These are phyloP conservation scores for Boletus tomentosulus DNA, from an alignment of 768 basidiomycete genomes.

Conservation along the genomic window DNA sequence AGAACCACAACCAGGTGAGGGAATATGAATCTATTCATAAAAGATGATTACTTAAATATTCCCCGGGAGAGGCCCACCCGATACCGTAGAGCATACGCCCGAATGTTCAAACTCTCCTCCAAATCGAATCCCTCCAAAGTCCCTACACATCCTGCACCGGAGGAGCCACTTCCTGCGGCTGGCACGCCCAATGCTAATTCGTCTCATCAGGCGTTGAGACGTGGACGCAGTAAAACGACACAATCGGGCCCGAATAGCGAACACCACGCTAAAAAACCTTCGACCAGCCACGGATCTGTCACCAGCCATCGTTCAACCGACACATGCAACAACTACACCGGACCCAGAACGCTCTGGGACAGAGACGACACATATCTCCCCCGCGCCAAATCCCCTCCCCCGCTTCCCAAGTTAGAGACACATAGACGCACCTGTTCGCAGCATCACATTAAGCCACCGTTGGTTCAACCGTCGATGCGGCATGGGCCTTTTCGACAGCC, in stretches of 20 bases:
- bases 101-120: neutral
- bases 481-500: neutral
- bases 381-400: slow-evolving; percentile 20
- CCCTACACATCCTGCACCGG: neutral
- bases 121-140: neutral
- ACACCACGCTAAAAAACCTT: neutral
- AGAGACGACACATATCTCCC: slow-evolving; percentile 19
- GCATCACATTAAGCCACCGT: neutral
- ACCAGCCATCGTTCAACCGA: neutral
- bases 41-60: neutral
- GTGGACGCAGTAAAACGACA: neutral
- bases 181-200: neutral
- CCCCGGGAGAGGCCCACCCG: neutral
- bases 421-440: slow-evolving; percentile 13
- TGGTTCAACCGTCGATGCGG: neutral
- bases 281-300: neutral
- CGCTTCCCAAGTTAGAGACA: slow-evolving; percentile 7
- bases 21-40: neutral
- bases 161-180: neutral
- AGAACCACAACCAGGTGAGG: slow-evolving; percentile 7
- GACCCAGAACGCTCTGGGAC: slow-evolving; percentile 8
- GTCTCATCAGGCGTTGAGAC: neutral
- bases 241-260: neutral
- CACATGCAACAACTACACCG: neutral
- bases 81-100: too few species aligned